A percentile compares a stretch with the other conserved stretches of the same genome.
phyloP scores from a whole-genome alignment of 192 early-diverging fungal species.

The Piromyces sp. region DNA sequence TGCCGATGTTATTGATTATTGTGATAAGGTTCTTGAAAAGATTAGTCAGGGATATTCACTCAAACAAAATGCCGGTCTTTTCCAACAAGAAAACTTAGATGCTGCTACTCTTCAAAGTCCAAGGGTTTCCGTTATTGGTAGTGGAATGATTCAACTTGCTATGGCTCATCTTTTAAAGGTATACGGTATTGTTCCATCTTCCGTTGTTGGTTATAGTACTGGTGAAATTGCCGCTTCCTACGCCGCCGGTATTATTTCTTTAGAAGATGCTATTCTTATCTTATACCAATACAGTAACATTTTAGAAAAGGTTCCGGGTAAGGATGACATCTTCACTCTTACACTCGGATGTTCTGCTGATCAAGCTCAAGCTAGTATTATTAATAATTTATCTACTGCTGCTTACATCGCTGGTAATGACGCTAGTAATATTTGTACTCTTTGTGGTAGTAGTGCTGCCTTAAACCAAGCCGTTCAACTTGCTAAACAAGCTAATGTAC shows the following conservation, averaged over 20 bases:
- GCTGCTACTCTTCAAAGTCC: background rate
- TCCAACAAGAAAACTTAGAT: background rate
- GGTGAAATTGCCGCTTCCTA: constrained; percentile 15
- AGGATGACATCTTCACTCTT: constrained; percentile 11
- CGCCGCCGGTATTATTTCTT: constrained; percentile 7
- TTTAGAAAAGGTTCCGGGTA: constrained; percentile 1
- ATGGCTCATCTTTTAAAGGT: constrained; percentile 9
- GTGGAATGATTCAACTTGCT: background rate
- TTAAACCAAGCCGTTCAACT: constrained; percentile 8
- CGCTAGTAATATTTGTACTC: constrained; percentile 2
- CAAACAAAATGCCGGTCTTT: background rate
- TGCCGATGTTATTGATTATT: background rate
- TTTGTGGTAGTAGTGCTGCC: constrained; percentile 12
- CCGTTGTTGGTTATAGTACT: constrained; percentile 11
- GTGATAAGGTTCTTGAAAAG: background rate
- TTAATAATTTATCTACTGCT: background rate
- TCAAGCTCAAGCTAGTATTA: background rate
- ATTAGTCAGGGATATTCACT: background rate
- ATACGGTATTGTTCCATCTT: constrained; percentile 3
- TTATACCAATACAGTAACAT: constrained; percentile 2
- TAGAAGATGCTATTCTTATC: constrained; percentile 6
- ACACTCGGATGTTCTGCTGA: background rate
- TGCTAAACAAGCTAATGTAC: background rate
- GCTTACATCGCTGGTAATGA: background rate
- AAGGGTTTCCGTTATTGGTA: background rate